A percentile compares a stretch with the other conserved stretches of the same genome.
Conservation (phyloP, 257 asterid species). For the Solanum pinnatisectum region DNA sequence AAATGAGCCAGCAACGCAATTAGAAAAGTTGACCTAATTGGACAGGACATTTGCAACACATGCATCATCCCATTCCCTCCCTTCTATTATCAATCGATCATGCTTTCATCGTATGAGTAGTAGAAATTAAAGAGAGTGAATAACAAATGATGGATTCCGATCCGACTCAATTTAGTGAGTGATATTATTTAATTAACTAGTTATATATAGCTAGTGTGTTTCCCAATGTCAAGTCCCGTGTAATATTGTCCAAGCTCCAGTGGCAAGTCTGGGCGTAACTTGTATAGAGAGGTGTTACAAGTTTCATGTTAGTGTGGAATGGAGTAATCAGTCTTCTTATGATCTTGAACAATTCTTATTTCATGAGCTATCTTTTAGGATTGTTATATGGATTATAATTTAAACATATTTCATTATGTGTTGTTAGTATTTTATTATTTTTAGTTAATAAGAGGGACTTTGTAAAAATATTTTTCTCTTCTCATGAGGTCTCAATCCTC, state of each 20-base stretch:
- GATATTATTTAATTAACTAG: no score
- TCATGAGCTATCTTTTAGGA: neutral
- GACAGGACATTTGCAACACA: slow-evolving; percentile 5
- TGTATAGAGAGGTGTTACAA: neutral
- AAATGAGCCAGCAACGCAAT: neutral
- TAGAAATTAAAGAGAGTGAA: no score
- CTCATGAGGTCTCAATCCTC: neutral
- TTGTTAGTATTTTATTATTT: no score
- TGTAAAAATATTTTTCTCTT: neutral
- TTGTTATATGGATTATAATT: no score
- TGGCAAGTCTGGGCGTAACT: neutral
- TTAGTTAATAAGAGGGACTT: neutral
- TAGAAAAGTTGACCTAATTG: neutral
- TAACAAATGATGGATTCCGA: no score
- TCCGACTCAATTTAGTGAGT: no score
- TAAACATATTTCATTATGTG: no score
- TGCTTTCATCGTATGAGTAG: neutral
- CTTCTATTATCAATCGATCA: neutral
- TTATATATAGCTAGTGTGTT: no score
- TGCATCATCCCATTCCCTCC: neutral
- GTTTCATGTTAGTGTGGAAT: neutral
- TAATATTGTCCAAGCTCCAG: neutral
- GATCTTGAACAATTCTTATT: neutral
- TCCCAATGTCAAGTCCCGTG: no score
- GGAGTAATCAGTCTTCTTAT: neutral